Percentiles rank a stretch among this genome's conserved stretches.
These are phyloP conservation scores for Raphanus sativus DNA, from an alignment of 345 rosid genomes.

Conservation along the genomic window DNA sequence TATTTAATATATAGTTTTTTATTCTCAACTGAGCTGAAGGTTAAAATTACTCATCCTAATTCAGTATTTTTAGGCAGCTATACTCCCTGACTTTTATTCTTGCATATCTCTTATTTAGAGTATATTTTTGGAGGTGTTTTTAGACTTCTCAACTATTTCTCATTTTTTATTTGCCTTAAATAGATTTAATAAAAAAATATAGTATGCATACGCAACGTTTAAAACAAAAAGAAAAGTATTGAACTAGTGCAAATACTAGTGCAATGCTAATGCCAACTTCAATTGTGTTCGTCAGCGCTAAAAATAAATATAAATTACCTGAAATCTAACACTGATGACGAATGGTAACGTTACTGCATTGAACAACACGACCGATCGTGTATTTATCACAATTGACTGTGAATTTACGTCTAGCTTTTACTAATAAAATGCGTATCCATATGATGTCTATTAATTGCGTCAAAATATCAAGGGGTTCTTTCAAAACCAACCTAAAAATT, in stretches of 20 bases:
- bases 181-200: conserved; percentile 11
- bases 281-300: not conserved
- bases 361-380: not conserved
- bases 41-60: conserved; percentile 32
- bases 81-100: conserved; percentile 21
- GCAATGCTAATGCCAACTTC: not conserved
- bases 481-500: too few species aligned
- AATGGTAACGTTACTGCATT: conserved; percentile 8
- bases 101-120: not conserved
- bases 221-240: not conserved
- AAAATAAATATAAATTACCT: not conserved
- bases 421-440: not conserved
- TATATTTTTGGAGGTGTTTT: too few species aligned
- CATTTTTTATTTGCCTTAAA: not conserved
- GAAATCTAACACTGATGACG: conserved; percentile 4
- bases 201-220: not conserved
- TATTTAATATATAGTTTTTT: not conserved
- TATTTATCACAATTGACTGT: conserved; percentile 17
- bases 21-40: not conserved
- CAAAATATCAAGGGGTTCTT: conserved; percentile 7
- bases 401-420: conserved; percentile 19
- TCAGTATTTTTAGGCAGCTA: conserved; percentile 26
- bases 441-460: conserved; percentile 24
- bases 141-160: conserved; percentile 16
- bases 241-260: not conserved